phyloP scores from a whole-genome alignment of 345 rosid genomes.

The Dipteronia sinensis region DNA sequence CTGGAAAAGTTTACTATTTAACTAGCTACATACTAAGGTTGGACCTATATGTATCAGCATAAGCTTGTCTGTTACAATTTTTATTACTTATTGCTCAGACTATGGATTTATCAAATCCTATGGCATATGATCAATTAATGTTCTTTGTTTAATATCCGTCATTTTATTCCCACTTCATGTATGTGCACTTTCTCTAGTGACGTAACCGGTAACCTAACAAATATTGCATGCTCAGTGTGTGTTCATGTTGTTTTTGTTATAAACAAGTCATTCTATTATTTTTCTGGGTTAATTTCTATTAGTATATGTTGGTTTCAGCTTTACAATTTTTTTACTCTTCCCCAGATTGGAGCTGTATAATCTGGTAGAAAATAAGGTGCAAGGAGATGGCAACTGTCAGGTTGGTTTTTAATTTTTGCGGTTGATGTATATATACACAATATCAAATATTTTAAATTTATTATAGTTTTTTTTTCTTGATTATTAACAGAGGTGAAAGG shows the following conservation, averaged over 20 bases:
- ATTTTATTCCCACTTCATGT: not conserved
- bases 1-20: not conserved
- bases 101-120: not conserved
- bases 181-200: not conserved
- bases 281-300: not conserved
- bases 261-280: not conserved
- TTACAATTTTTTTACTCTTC: not conserved
- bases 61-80: not conserved
- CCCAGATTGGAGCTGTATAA: conserved; percentile 53
- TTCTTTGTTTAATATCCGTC: not conserved
- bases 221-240: not conserved
- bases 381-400: conserved; percentile 86
- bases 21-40: not conserved
- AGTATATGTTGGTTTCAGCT: not conserved
- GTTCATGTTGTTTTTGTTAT: not conserved
- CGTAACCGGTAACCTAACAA: not conserved
- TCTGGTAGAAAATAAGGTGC: conserved; percentile 60
- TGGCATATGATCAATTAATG: not conserved
- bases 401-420: conserved; percentile 30
- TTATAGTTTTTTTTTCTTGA: not conserved
- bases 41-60: not conserved
- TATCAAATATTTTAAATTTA: not conserved
- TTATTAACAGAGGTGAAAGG: not conserved
- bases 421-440: not conserved
- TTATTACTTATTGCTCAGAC: not conserved